These are phyloP conservation scores for Polytolypa hystricis DNA, from an alignment of 2,329 filamentous ascomycete species.

Conservation along the genomic window DNA sequence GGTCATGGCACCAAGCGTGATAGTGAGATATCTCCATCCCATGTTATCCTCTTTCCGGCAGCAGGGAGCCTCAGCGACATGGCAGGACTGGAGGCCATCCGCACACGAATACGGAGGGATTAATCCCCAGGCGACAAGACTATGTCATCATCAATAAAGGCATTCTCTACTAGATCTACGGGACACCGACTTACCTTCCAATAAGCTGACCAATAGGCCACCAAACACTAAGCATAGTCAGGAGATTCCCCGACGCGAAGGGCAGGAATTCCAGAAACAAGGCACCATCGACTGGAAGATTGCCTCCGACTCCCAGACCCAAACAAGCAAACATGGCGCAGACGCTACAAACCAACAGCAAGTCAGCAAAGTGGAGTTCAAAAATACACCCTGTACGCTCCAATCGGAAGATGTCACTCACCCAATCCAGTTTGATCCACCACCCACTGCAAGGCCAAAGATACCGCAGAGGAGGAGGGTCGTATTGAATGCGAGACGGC, in stretches of 20 bases:
- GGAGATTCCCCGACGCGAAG: slow-evolving; percentile 57
- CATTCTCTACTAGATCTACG: neutral
- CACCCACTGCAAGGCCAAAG: slow-evolving; percentile 62
- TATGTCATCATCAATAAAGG: slow-evolving; percentile 7
- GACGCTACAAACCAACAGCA: slow-evolving; percentile 25
- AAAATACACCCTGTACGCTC: no score
- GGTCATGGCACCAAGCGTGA: slow-evolving; percentile 60
- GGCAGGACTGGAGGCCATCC: no score
- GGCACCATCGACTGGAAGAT: slow-evolving; percentile 66
- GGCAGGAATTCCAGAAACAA: slow-evolving; percentile 78
- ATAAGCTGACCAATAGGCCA: slow-evolving; percentile 76
- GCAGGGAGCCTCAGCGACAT: slow-evolving; percentile 18
- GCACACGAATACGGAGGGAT: slow-evolving; percentile 55
- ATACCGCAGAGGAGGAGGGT: slow-evolving; percentile 64
- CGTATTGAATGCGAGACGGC: slow-evolving; percentile 68
- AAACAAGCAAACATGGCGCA: slow-evolving; percentile 51
- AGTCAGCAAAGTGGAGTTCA: slow-evolving; percentile 1
- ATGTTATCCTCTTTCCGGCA: slow-evolving; percentile 45
- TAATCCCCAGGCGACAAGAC: slow-evolving; percentile 59
- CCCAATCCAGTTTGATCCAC: slow-evolving; percentile 54
- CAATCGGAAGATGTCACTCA: slow-evolving; percentile 22
- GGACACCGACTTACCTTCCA: slow-evolving; percentile 31
- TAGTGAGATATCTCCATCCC: slow-evolving; percentile 66
- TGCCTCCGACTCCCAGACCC: slow-evolving; percentile 62
- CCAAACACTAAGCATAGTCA: slow-evolving; percentile 75